phyloP scores from a whole-genome alignment of 768 basidiomycete genomes.

The Russula compacta region DNA sequence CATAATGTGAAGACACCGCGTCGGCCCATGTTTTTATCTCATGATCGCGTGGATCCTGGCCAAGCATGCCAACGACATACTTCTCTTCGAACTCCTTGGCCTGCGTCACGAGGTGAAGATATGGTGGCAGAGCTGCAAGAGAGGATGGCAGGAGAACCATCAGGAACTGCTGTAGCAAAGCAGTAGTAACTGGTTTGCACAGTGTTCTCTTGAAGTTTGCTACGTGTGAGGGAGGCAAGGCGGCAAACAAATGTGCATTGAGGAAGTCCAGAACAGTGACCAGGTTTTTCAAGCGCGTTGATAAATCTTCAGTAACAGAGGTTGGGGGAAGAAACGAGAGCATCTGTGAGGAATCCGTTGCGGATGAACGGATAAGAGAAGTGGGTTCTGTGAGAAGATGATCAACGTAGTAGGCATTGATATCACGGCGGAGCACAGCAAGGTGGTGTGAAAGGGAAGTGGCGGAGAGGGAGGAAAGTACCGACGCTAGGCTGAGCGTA shows the following conservation, averaged over 20 bases:
- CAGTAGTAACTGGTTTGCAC: slow-evolving; percentile 47
- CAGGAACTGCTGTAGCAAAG: slow-evolving; percentile 58
- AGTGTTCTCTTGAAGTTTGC: slow-evolving; percentile 47
- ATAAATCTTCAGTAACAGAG: slow-evolving; percentile 31
- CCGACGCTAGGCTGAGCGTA: slow-evolving; percentile 40
- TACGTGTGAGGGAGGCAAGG: slow-evolving; percentile 40
- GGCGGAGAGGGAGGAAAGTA: slow-evolving; percentile 52
- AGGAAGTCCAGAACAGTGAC: slow-evolving; percentile 56
- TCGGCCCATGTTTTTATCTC: slow-evolving; percentile 63
- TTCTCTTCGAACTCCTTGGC: slow-evolving; percentile 60
- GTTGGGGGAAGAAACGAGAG: slow-evolving; percentile 42
- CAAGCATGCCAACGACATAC: slow-evolving; percentile 42
- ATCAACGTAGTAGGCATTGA: slow-evolving; percentile 52
- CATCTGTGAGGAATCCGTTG: slow-evolving; percentile 33
- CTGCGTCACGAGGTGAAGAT: slow-evolving; percentile 45
- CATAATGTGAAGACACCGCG: slow-evolving; percentile 65
- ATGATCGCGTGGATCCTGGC: slow-evolving; percentile 38
- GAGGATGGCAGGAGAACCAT: slow-evolving; percentile 62
- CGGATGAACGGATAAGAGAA: slow-evolving; percentile 32
- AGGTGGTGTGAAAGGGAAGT: slow-evolving; percentile 48
- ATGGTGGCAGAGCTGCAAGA: slow-evolving; percentile 49
- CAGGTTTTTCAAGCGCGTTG: slow-evolving; percentile 45
- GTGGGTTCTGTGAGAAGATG: slow-evolving; percentile 45
- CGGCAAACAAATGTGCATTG: slow-evolving; percentile 43
- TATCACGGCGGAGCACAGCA: slow-evolving; percentile 54